These are phyloP conservation scores for Salix dunnii DNA, from an alignment of 345 rosid species.

Conservation along the genomic window DNA sequence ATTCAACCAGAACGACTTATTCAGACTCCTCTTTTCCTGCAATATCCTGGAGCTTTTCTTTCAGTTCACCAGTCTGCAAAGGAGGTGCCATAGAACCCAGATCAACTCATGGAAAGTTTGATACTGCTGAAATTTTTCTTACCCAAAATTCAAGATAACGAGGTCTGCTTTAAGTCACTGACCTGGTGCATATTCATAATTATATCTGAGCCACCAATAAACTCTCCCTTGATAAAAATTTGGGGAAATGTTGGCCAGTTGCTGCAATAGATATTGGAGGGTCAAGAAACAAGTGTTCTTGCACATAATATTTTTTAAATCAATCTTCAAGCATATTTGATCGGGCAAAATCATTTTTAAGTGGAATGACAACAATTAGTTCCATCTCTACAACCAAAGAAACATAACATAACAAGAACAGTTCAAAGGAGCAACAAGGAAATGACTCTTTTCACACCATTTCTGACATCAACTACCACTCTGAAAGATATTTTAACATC, in stretches of 20 bases:
- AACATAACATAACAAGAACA: neutral
- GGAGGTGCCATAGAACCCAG: neutral
- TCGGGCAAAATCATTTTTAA: neutral
- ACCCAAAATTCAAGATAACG: neutral
- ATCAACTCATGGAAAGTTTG: conserved; percentile 1
- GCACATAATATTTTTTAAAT: neutral
- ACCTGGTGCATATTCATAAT: conserved; percentile 92
- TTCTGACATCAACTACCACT: no score
- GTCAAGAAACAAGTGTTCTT: neutral
- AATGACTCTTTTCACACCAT: no score
- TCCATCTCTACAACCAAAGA: neutral
- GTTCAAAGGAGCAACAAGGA: neutral
- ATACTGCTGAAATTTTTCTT: neutral
- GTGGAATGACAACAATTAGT: neutral
- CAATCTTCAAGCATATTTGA: neutral
- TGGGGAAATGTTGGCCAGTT: conserved; percentile 98
- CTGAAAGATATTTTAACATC: no score
- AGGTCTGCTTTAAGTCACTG: neutral
- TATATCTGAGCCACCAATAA: conserved; percentile 93
- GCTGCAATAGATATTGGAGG: conserved; percentile 40
- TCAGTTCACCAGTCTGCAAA: conserved; percentile 74
- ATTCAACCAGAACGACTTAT: neutral
- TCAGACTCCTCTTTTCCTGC: conserved; percentile 19
- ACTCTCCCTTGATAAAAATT: conserved; percentile 88
- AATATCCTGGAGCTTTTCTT: conserved; percentile 67